Evolutionary conservation across 148 eudicot species (phyloP).

Genomic region (Fagopyrum homotropicum): DNA sequence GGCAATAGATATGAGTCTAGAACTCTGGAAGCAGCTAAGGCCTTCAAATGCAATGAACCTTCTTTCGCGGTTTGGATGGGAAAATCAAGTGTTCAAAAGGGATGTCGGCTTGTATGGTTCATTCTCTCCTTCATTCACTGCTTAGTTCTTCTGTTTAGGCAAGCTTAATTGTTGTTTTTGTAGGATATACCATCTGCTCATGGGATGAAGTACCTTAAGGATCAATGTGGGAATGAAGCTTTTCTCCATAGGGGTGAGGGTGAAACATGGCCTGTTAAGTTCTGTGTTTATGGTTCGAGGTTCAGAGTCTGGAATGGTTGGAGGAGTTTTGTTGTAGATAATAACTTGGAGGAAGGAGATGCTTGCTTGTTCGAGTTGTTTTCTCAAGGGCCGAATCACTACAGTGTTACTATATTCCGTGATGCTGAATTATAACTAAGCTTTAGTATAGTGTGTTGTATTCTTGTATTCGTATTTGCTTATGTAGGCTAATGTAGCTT

Average conservation of each 20-base stretch:
- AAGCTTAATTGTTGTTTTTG: neutral
- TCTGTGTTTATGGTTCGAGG: neutral
- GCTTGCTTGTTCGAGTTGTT: neutral
- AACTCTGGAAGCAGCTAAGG: neutral
- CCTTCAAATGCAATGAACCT: too few species aligned
- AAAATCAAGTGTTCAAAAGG: too few species aligned
- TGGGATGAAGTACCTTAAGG: neutral
- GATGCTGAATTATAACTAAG: too few species aligned
- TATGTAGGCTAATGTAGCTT: too few species aligned
- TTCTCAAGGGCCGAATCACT: neutral
- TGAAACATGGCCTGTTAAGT: neutral
- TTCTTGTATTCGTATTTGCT: too few species aligned
- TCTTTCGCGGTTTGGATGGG: too few species aligned
- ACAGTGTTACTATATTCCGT: neutral
- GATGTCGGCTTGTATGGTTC: too few species aligned
- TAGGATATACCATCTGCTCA: neutral
- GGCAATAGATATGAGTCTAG: too few species aligned
- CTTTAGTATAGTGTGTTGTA: too few species aligned
- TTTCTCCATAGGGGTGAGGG: neutral
- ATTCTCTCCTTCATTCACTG: too few species aligned
- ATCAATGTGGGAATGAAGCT: neutral
- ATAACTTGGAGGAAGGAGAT: neutral
- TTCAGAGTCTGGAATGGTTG: neutral
- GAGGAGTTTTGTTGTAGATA: neutral
- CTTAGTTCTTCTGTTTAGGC: too few species aligned